Conservation (phyloP, 1,284 basidiomycete genomes). For the Malassezia nana region DNA sequence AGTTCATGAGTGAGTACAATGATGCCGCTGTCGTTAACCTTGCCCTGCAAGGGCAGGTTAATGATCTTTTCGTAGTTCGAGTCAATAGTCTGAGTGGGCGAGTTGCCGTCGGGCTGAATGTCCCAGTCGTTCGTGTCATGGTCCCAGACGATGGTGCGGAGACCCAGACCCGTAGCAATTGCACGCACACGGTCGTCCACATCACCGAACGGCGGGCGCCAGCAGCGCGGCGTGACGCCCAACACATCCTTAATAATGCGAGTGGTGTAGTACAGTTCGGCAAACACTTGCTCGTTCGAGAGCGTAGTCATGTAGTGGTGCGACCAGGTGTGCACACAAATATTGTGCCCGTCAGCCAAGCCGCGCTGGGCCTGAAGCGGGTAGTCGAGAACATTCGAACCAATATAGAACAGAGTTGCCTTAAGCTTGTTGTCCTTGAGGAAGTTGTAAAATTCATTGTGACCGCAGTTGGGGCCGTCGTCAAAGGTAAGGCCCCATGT, state of each 20-base stretch:
- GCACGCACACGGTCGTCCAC: conserved; percentile 54
- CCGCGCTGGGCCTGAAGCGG: conserved; percentile 54
- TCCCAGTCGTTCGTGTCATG: conserved; percentile 50
- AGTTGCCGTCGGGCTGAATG: conserved; percentile 37
- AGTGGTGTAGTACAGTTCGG: conserved; percentile 55
- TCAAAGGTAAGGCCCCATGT: conserved; percentile 54
- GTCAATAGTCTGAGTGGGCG: conserved; percentile 50
- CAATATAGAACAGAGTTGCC: conserved; percentile 52
- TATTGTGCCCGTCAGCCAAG: conserved; percentile 37
- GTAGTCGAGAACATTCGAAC: conserved; percentile 54
- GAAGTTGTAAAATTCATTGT: conserved; percentile 54
- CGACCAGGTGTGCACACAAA: conserved; percentile 49
- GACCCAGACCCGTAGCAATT: conserved; percentile 52
- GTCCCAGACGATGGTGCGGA: conserved; percentile 52
- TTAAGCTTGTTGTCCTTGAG: conserved; percentile 51
- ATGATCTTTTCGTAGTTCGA: conserved; percentile 51
- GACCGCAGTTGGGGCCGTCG: conserved; percentile 51
- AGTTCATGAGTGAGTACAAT: conserved; percentile 45
- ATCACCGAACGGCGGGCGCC: conserved; percentile 52
- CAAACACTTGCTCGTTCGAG: no score
- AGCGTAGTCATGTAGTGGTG: conserved; percentile 53
- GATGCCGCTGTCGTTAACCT: conserved; percentile 47
- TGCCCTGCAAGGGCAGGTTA: no score
- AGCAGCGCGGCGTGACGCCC: conserved; percentile 52
- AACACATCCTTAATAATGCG: conserved; percentile 52